A percentile compares a stretch with the other conserved stretches of the same genome.
phyloP scores from a whole-genome alignment of 768 basidiomycete species.

The Lentinula detonsa region DNA sequence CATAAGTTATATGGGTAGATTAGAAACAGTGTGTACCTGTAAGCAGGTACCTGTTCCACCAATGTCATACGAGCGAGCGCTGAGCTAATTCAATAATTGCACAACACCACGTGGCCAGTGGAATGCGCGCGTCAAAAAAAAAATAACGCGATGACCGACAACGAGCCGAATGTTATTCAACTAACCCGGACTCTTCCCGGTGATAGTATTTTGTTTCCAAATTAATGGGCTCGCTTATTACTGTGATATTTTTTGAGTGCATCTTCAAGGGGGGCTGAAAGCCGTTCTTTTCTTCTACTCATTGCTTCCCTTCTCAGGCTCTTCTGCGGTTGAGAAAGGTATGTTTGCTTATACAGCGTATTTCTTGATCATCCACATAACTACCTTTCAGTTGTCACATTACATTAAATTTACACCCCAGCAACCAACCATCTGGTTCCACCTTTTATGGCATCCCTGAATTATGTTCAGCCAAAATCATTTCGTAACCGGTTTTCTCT shows the following conservation, averaged over 20 bases:
- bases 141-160: not conserved
- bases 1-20: not conserved
- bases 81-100: too few species aligned
- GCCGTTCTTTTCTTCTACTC: not conserved
- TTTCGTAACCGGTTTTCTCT: constrained; percentile 15
- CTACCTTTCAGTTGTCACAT: not conserved
- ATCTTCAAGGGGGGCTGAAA: not conserved
- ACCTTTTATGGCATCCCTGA: constrained; percentile 3
- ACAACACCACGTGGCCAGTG: too few species aligned
- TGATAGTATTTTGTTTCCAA: not conserved
- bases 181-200: not conserved
- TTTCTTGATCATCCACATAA: not conserved
- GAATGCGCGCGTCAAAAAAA: not conserved
- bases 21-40: not conserved
- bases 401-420: not conserved
- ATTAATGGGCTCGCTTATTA: not conserved
- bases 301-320: not conserved
- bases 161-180: not conserved
- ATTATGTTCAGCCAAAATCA: constrained; percentile 3
- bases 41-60: not conserved
- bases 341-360: not conserved
- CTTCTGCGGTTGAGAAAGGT: not conserved
- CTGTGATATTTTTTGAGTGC: not conserved
- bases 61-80: not conserved
- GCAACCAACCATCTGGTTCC: constrained; percentile 5